Evolutionary conservation across 2,329 filamentous ascomycete species (phyloP).

Genomic region (Ascochyta pisi): DNA sequence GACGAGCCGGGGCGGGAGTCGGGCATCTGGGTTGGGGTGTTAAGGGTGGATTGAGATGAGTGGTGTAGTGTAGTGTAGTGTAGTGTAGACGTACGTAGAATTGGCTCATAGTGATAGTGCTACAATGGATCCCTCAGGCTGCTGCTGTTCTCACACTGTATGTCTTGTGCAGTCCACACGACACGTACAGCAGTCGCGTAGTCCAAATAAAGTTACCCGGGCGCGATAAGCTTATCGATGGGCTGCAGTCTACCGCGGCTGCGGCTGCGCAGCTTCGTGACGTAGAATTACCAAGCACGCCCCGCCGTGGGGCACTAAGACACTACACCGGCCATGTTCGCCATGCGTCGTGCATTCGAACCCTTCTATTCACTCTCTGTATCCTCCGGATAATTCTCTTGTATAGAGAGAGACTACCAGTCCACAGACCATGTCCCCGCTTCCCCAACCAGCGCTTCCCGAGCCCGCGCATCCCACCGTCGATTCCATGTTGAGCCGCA

Average conservation of each 20-base stretch:
- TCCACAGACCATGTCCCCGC: conserved; percentile 37
- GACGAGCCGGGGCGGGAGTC: conserved; percentile 20
- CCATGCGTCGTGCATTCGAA: not conserved
- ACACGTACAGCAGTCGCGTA: conserved; percentile 3
- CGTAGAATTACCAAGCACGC: conserved; percentile 18
- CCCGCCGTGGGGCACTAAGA: conserved; percentile 20
- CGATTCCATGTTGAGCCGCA: conserved; percentile 75
- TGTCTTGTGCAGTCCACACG: not conserved
- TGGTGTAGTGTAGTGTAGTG: not conserved
- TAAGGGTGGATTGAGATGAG: not conserved
- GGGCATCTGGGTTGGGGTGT: conserved; percentile 16
- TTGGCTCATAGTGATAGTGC: conserved; percentile 53
- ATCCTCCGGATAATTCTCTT: not conserved
- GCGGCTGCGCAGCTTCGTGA: conserved; percentile 1
- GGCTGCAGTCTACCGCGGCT: not conserved
- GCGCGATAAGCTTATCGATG: conserved; percentile 9
- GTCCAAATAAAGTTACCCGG: conserved; percentile 6
- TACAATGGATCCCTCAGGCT: not conserved
- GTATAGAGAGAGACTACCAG: not conserved
- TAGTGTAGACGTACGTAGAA: conserved; percentile 52
- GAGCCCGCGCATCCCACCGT: conserved; percentile 64
- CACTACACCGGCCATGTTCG: conserved; percentile 11
- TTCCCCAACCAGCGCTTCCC: conserved; percentile 58
- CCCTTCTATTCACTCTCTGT: not conserved
- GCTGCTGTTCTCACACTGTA: too few relatives aligned